Percentiles rank a stretch among this genome's conserved stretches.
These are phyloP conservation scores for Aspergillus cejpii DNA, from an alignment of 2,329 filamentous ascomycete species.

Conservation along the genomic window DNA sequence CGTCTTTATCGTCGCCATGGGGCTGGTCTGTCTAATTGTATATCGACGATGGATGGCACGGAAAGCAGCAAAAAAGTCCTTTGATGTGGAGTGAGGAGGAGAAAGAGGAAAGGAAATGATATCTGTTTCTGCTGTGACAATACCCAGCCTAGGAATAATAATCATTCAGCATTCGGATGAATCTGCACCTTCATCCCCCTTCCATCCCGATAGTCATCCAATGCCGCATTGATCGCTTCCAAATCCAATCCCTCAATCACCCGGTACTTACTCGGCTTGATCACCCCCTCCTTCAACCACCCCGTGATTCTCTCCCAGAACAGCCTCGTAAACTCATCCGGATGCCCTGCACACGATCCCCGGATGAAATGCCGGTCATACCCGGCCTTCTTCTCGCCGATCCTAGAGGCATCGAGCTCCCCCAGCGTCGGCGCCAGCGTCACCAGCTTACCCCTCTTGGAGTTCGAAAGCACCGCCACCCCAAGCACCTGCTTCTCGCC, in stretches of 20 bases:
- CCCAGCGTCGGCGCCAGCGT: constrained; percentile 12
- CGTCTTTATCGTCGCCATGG: constrained; percentile 50
- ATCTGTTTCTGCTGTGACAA: background rate
- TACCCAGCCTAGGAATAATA: background rate
- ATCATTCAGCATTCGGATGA: constrained; percentile 4
- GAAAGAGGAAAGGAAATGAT: background rate
- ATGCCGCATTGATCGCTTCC: constrained; percentile 31
- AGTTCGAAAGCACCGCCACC: constrained; percentile 31
- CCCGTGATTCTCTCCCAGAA: constrained; percentile 29
- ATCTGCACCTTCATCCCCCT: constrained; percentile 23
- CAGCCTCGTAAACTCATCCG: constrained; percentile 20
- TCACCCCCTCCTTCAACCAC: constrained; percentile 26
- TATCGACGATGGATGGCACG: constrained; percentile 39
- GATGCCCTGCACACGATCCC: constrained; percentile 18
- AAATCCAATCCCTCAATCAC: constrained; percentile 30
- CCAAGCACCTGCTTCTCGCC: constrained; percentile 22
- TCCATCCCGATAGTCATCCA: constrained; percentile 38
- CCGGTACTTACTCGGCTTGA: constrained; percentile 26
- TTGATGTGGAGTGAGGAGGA: constrained; percentile 6
- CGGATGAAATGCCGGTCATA: constrained; percentile 26
- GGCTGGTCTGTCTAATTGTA: constrained; percentile 47
- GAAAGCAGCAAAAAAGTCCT: constrained; percentile 23
- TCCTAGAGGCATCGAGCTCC: constrained; percentile 21
- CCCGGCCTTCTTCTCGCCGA: constrained; percentile 28
- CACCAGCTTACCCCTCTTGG: constrained; percentile 30